These are phyloP conservation scores for Globisporangium parvum DNA, from an alignment of 352 stramenopile genomes.

Conservation along the genomic window DNA sequence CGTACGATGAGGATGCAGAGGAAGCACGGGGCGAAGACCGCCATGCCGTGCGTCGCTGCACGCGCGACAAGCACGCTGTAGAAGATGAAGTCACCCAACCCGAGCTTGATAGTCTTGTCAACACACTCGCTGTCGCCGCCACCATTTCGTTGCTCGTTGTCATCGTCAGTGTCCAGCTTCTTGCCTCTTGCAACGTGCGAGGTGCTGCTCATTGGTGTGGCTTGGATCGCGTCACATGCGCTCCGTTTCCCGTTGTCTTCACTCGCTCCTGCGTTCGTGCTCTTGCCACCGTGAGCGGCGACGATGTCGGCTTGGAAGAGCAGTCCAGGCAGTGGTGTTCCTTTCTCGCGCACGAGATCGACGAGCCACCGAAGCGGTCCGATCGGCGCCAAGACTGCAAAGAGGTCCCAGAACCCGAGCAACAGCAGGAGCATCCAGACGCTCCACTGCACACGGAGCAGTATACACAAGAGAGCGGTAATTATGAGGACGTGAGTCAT, in stretches of 20 bases:
- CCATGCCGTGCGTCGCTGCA: conserved; percentile 90
- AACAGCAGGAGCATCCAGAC: conserved; percentile 88
- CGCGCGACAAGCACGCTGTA: conserved; percentile 95
- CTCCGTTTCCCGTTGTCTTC: not conserved
- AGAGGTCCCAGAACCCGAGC: conserved; percentile 96
- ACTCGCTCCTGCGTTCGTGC: too few species aligned
- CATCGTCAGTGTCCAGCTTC: conserved; percentile 5
- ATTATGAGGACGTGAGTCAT: not conserved
- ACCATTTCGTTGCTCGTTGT: conserved; percentile 18
- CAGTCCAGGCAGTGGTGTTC: conserved; percentile 85
- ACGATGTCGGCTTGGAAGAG: conserved; percentile 91
- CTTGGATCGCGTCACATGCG: not conserved
- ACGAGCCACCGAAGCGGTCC: conserved; percentile 92
- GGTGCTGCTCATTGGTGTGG: not conserved
- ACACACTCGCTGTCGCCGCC: conserved; percentile 21
- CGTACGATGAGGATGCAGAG: conserved; percentile 87
- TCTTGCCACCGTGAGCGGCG: conserved; percentile 26
- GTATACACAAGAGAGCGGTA: not conserved
- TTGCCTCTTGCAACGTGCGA: not conserved
- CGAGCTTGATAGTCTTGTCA: conserved; percentile 84
- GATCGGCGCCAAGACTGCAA: conserved; percentile 94
- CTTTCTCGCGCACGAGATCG: conserved; percentile 89
- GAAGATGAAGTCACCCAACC: conserved; percentile 97
- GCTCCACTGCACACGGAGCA: conserved; percentile 44
- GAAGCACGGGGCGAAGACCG: conserved; percentile 89